Percentiles rank a stretch among this genome's conserved stretches.
Evolutionary conservation across 495 filamentous ascomycete genomes (phyloP).

Genomic region (Echria macrotheca): DNA sequence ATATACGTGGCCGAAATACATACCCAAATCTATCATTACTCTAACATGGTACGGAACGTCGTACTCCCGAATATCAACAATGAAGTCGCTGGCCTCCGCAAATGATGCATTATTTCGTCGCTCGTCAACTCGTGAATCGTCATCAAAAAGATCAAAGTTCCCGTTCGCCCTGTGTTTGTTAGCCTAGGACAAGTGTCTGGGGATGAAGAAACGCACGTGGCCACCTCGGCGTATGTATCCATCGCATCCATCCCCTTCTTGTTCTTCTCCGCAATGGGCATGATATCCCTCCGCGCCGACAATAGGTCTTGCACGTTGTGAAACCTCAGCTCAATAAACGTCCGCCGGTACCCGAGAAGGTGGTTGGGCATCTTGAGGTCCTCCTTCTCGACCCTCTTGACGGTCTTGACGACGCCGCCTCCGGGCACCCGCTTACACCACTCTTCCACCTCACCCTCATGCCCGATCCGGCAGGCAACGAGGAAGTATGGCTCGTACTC

Average conservation of each 20-base stretch:
- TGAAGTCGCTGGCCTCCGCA: slow-evolving; percentile 90
- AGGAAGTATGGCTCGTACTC: slow-evolving; percentile 97
- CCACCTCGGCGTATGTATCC: slow-evolving; percentile 97
- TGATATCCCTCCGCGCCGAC: slow-evolving; percentile 70
- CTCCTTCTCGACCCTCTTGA: slow-evolving; percentile 80
- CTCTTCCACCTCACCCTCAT: slow-evolving; percentile 91
- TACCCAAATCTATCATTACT: slow-evolving; percentile 93
- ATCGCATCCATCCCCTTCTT: slow-evolving; percentile 90
- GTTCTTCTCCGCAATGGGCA: slow-evolving; percentile 94
- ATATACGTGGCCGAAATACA: slow-evolving; percentile 14
- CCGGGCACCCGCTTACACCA: slow-evolving; percentile 80
- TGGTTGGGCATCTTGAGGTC: slow-evolving; percentile 96
- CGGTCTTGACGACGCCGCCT: slow-evolving; percentile 75
- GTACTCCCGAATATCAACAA: slow-evolving; percentile 98
- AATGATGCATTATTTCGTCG: slow-evolving; percentile 70
- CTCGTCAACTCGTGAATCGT: slow-evolving; percentile 79
- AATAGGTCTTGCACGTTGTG: slow-evolving; percentile 82
- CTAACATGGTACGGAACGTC: slow-evolving; percentile 99
- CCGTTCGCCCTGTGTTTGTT: slow-evolving; percentile 60
- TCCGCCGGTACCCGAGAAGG: slow-evolving; percentile 81
- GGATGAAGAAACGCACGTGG: slow-evolving; percentile 63
- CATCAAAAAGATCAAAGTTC: slow-evolving; percentile 96
- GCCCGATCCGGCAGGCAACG: slow-evolving; percentile 79
- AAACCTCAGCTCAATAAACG: slow-evolving; percentile 80
- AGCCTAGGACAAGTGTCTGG: no score